Conservation (phyloP, 495 filamentous ascomycete genomes). For the Aspergillus sparsus region DNA sequence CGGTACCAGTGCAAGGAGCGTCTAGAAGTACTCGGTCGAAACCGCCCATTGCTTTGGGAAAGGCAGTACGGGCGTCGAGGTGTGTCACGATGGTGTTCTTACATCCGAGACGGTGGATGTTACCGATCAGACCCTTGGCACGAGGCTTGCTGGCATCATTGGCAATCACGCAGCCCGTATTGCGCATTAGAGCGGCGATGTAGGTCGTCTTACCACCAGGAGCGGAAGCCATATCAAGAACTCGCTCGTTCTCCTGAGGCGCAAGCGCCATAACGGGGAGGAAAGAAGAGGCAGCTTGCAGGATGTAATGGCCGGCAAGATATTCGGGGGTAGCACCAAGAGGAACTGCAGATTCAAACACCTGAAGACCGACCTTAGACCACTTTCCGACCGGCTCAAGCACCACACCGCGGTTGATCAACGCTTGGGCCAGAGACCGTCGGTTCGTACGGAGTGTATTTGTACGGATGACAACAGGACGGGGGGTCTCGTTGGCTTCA, state of each 20-base stretch:
- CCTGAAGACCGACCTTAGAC: slow-evolving; percentile 95
- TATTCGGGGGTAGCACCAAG: slow-evolving; percentile 98
- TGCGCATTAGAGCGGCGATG: slow-evolving; percentile 96
- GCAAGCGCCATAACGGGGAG: slow-evolving; percentile 96
- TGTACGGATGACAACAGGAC: slow-evolving; percentile 86
- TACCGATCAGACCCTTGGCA: slow-evolving; percentile 95
- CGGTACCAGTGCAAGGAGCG: slow-evolving; percentile 79
- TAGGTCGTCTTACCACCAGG: slow-evolving; percentile 98
- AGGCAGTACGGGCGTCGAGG: slow-evolving; percentile 82
- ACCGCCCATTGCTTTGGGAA: slow-evolving; percentile 90
- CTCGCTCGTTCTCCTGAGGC: slow-evolving; percentile 87
- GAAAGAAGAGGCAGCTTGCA: slow-evolving; percentile 96
- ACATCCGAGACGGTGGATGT: slow-evolving; percentile 91
- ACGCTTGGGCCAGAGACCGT: slow-evolving; percentile 84
- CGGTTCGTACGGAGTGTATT: slow-evolving; percentile 94
- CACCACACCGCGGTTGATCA: slow-evolving; percentile 96
- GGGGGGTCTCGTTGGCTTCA: slow-evolving; percentile 92
- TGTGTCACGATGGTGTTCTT: slow-evolving; percentile 95
- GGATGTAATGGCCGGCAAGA: slow-evolving; percentile 93
- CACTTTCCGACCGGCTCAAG: slow-evolving; percentile 97
- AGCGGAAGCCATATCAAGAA: slow-evolving; percentile 95
- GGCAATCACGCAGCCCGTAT: slow-evolving; percentile 93
- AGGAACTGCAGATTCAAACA: slow-evolving; percentile 91
- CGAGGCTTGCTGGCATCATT: slow-evolving; percentile 93
- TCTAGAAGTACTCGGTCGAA: slow-evolving; percentile 85